Conservation (phyloP, 2,329 filamentous ascomycete species). For the Cercospora citrullina region DNA sequence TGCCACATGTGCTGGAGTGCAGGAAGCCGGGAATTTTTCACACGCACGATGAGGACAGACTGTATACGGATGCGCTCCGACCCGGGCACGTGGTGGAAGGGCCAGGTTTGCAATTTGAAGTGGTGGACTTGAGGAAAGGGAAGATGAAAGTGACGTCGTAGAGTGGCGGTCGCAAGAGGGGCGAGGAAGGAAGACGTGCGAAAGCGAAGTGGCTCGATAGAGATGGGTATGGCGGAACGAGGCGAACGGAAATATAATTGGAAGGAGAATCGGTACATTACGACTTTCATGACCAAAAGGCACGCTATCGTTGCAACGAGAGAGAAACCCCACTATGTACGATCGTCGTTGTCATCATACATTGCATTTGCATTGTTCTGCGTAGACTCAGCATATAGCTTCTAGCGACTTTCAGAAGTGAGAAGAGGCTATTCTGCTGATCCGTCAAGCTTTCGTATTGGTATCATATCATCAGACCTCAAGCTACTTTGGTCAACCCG, state of each 20-base stretch:
- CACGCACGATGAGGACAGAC: slow-evolving; percentile 66
- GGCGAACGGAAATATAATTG: not conserved
- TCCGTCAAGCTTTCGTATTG: not conserved
- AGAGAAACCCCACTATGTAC: not conserved
- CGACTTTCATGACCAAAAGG: not conserved
- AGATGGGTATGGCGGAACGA: slow-evolving; percentile 3
- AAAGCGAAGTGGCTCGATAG: slow-evolving; percentile 3
- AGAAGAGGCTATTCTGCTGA: not conserved
- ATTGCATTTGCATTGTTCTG: not conserved
- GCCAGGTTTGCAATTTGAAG: slow-evolving; percentile 60
- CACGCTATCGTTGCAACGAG: not conserved
- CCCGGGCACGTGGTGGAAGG: slow-evolving; percentile 61
- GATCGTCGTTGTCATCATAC: not conserved
- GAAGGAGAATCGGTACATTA: not conserved
- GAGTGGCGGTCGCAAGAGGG: not conserved
- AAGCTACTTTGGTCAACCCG: not conserved
- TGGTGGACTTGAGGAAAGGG: slow-evolving; percentile 60
- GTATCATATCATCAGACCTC: not conserved
- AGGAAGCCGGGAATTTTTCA: slow-evolving; percentile 80
- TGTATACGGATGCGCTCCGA: slow-evolving; percentile 71
- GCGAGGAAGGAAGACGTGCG: no score
- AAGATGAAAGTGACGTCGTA: slow-evolving; percentile 4
- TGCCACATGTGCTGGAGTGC: slow-evolving; percentile 81
- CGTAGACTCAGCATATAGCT: not conserved
- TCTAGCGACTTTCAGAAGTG: not conserved